A percentile compares a stretch with the other conserved stretches of the same genome.
phyloP scores from a whole-genome alignment of 1,139 yeast species.

The Lodderomyces margitis region DNA sequence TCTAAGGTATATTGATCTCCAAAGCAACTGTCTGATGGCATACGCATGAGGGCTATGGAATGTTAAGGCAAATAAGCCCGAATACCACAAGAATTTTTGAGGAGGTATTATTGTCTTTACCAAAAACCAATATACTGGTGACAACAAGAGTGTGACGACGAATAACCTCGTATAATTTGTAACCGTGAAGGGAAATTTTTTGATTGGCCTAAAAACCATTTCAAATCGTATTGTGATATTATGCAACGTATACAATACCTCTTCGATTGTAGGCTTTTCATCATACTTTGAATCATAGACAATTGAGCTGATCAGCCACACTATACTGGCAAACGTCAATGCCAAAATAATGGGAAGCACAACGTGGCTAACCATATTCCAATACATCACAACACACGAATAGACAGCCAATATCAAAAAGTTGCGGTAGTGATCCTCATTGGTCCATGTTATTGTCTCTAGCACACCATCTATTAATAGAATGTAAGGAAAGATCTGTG shows the following conservation, averaged over 20 bases:
- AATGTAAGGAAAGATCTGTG: constrained; percentile 49
- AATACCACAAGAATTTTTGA: constrained; percentile 33
- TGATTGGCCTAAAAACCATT: constrained; percentile 41
- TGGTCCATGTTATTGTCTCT: constrained; percentile 55
- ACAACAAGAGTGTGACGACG: constrained; percentile 32
- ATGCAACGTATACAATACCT: constrained; percentile 49
- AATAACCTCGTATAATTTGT: constrained; percentile 32
- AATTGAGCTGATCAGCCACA: constrained; percentile 48
- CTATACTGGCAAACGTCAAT: constrained; percentile 34
- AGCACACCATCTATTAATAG: constrained; percentile 43
- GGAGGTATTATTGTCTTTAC: constrained; percentile 37
- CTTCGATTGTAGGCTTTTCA: constrained; percentile 57
- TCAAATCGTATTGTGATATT: constrained; percentile 49
- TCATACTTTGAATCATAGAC: constrained; percentile 41
- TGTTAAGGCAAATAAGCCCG: constrained; percentile 42
- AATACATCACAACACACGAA: constrained; percentile 42
- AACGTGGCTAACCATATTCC: constrained; percentile 37
- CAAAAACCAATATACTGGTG: constrained; percentile 48
- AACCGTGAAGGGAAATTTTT: constrained; percentile 27
- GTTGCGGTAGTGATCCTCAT: constrained; percentile 49
- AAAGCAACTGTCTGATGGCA: constrained; percentile 47
- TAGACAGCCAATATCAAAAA: constrained; percentile 42
- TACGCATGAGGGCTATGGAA: constrained; percentile 56
- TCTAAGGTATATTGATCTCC: constrained; percentile 54
- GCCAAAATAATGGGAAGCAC: constrained; percentile 40